These are phyloP conservation scores for Globisporangium rhizosaccharum DNA, from an alignment of 352 stramenopile species.

Conservation along the genomic window DNA sequence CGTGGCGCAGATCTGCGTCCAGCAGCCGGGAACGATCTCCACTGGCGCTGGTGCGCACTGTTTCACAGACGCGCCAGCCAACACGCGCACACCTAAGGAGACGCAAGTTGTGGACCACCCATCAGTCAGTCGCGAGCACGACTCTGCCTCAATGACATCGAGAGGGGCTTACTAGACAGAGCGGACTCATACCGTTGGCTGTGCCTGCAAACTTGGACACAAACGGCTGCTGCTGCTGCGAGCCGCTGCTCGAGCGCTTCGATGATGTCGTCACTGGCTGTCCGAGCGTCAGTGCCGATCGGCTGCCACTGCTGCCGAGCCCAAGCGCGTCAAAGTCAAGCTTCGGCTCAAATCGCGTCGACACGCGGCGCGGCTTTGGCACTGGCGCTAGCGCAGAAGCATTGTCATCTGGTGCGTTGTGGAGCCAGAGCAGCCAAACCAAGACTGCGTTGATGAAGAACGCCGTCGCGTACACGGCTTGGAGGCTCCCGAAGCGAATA, in stretches of 20 bases:
- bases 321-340: conserved; percentile 1
- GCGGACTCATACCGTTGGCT: conserved; percentile 4
- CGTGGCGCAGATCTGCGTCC: conserved; percentile 58
- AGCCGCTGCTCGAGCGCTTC: conserved; percentile 10
- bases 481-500: conserved; percentile 32
- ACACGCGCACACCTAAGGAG: conserved; percentile 25
- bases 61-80: conserved; percentile 50
- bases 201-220: conserved; percentile 10
- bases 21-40: conserved; percentile 38
- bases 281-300: background rate
- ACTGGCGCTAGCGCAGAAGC: background rate
- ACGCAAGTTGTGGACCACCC: too few species aligned
- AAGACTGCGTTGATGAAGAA: conserved; percentile 36
- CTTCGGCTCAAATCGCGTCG: conserved; percentile 4
- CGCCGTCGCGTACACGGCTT: conserved; percentile 17
- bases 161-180: background rate
- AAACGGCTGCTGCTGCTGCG: conserved; percentile 3
- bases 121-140: too few species aligned
- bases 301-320: background rate
- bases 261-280: background rate
- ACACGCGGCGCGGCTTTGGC: background rate
- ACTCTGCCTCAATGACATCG: background rate
- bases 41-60: conserved; percentile 33
- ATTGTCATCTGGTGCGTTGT: conserved; percentile 4
- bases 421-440: conserved; percentile 43